These are phyloP conservation scores for Didymella sp. DNA, from an alignment of 2,329 filamentous ascomycete genomes.

Conservation along the genomic window DNA sequence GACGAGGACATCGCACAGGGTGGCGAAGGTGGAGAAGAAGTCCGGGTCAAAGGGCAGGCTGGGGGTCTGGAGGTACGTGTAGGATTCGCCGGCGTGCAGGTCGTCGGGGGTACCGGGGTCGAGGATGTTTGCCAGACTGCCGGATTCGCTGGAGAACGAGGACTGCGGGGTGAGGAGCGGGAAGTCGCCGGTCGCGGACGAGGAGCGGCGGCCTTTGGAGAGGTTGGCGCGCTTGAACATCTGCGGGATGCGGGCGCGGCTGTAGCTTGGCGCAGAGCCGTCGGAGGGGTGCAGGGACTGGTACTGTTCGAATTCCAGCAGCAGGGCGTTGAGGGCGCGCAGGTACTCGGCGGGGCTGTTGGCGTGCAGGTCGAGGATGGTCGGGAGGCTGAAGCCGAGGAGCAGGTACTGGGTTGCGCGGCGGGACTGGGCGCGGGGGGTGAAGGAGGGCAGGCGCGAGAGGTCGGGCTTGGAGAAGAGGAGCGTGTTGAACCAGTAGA, in stretches of 20 bases:
- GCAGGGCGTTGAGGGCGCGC: constrained; percentile 80
- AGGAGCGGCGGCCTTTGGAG: constrained; percentile 59
- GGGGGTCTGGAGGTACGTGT: constrained; percentile 87
- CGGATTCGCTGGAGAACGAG: constrained; percentile 33
- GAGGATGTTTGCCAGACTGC: constrained; percentile 24
- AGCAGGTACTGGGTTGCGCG: constrained; percentile 94
- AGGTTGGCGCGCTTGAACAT: constrained; percentile 58
- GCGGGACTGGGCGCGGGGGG: constrained; percentile 80
- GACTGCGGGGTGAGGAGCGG: constrained; percentile 29
- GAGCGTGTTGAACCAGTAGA: constrained; percentile 98
- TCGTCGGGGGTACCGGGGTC: constrained; percentile 46
- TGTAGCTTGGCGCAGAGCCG: constrained; percentile 72
- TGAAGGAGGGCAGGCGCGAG: constrained; percentile 82
- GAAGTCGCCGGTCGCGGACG: constrained; percentile 62
- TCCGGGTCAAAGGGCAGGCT: constrained; percentile 94
- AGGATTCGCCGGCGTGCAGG: constrained; percentile 74
- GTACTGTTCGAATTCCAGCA: constrained; percentile 92
- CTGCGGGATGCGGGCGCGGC: constrained; percentile 72
- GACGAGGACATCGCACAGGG: constrained; percentile 92
- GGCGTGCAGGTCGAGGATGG: constrained; percentile 86
- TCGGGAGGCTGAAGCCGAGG: constrained; percentile 88
- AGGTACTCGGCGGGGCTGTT: constrained; percentile 84
- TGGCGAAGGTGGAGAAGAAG: constrained; percentile 95
- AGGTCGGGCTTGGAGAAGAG: constrained; percentile 87
- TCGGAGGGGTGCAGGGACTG: constrained; percentile 85